Percentiles rank a stretch among this genome's conserved stretches.
phyloP scores from a whole-genome alignment of 2,329 filamentous ascomycete species.

The Aureobasidium sp. region DNA sequence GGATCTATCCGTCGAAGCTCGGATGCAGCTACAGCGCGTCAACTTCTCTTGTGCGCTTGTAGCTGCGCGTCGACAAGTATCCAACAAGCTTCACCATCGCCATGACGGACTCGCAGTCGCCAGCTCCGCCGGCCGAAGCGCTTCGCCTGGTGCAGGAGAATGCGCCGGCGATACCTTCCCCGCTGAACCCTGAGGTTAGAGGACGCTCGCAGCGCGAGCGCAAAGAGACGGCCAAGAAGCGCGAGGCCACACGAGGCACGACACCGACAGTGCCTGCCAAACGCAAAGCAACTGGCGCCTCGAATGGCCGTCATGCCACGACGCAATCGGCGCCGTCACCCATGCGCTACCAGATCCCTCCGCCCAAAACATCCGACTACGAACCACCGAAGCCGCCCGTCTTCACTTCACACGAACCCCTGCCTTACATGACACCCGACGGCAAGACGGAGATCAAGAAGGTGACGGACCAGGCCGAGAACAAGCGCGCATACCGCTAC shows the following conservation, averaged over 20 bases:
- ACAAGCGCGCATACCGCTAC: slow-evolving; percentile 73
- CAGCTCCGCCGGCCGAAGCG: background rate
- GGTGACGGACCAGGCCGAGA: slow-evolving; percentile 50
- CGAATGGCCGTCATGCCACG: background rate
- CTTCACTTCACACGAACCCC: slow-evolving; percentile 42
- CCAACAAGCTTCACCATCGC: background rate
- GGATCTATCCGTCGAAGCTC: slow-evolving; percentile 1
- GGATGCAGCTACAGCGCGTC: background rate
- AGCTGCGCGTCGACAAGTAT: background rate
- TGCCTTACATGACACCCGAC: slow-evolving; percentile 37
- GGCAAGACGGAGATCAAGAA: slow-evolving; percentile 39
- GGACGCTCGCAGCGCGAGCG: slow-evolving; percentile 47
- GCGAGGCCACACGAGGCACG: slow-evolving; percentile 39
- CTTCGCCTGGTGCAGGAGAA: slow-evolving; percentile 49
- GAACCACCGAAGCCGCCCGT: slow-evolving; percentile 42
- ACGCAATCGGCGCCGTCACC: slow-evolving; percentile 35
- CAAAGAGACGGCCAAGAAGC: slow-evolving; percentile 46
- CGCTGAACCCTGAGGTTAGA: slow-evolving; percentile 60
- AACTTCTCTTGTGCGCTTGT: background rate
- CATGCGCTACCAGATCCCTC: slow-evolving; percentile 45
- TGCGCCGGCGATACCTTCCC: slow-evolving; percentile 63
- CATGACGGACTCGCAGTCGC: slow-evolving; percentile 6
- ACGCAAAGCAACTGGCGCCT: slow-evolving; percentile 29
- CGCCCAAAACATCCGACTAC: slow-evolving; percentile 42
- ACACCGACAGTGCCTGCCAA: slow-evolving; percentile 32